Evolutionary conservation across 495 filamentous ascomycete species (phyloP).

Genomic region (Neurospora sp.): DNA sequence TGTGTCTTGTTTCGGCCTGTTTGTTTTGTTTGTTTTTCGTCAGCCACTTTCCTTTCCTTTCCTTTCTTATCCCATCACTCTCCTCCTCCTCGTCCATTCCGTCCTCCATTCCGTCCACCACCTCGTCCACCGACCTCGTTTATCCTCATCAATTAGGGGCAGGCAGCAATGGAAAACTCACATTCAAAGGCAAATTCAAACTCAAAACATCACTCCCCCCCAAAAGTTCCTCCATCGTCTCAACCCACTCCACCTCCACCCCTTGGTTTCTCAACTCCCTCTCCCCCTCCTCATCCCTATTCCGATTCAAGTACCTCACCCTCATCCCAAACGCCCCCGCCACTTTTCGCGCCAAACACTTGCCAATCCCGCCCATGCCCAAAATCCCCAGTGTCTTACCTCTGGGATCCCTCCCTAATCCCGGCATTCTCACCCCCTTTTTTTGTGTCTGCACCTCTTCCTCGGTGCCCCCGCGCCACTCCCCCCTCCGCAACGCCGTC

Average conservation of each 20-base stretch:
- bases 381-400: slow-evolving; percentile 68
- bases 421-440: neutral
- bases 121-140: too few relatives aligned
- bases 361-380: slow-evolving; percentile 83
- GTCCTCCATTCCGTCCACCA: too few relatives aligned
- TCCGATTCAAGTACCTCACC: slow-evolving; percentile 60
- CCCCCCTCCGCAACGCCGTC: slow-evolving; percentile 50
- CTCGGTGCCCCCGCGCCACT: slow-evolving; percentile 30
- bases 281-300: slow-evolving; percentile 33
- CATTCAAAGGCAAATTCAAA: slow-evolving; percentile 67
- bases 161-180: slow-evolving; percentile 17
- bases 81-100: too few relatives aligned
- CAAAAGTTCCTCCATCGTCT: slow-evolving; percentile 58
- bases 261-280: slow-evolving; percentile 51
- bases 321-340: slow-evolving; percentile 55
- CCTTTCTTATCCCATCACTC: neutral
- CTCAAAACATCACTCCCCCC: slow-evolving; percentile 60
- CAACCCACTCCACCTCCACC: slow-evolving; percentile 50
- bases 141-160: too few relatives aligned
- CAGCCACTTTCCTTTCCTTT: too few relatives aligned
- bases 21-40: neutral
- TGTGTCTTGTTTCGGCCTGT: slow-evolving; percentile 54
- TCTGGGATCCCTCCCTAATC: slow-evolving; percentile 57
- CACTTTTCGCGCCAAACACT: slow-evolving; percentile 31
- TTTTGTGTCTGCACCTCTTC: too few relatives aligned